These are phyloP conservation scores for Colletotrichum trifolii DNA, from an alignment of 2,329 filamentous ascomycete genomes.

Conservation along the genomic window DNA sequence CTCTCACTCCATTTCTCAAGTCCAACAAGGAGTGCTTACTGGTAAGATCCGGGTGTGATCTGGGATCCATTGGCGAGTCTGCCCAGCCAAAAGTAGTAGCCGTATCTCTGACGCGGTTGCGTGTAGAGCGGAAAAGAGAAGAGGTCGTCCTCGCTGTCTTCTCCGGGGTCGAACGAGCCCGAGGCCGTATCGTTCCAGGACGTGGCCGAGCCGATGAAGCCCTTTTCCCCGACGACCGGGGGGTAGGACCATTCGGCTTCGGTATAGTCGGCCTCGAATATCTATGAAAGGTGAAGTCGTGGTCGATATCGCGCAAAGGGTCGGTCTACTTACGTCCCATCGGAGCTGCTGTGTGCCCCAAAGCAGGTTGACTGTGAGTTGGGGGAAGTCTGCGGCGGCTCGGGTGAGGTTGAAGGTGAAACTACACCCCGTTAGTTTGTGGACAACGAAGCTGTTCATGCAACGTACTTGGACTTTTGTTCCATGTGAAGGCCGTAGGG, in stretches of 20 bases:
- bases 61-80: slow-evolving; percentile 18
- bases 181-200: slow-evolving; percentile 36
- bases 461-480: slow-evolving; percentile 5
- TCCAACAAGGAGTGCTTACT: not conserved
- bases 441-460: not conserved
- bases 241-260: slow-evolving; percentile 56
- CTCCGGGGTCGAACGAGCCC: not conserved
- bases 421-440: not conserved
- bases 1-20: accelerated
- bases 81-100: slow-evolving; percentile 9
- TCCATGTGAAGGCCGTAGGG: not conserved
- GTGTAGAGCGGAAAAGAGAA: slow-evolving; percentile 3
- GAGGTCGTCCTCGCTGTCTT: slow-evolving; percentile 19
- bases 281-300: slow-evolving; percentile 25
- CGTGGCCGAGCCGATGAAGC: slow-evolving; percentile 56
- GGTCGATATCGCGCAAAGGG: no score
- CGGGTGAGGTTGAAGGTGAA: slow-evolving; percentile 33
- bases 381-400: slow-evolving; percentile 34
- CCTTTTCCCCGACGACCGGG: slow-evolving; percentile 48
- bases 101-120: not conserved
- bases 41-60: slow-evolving; percentile 11
- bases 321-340: slow-evolving; percentile 37
- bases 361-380: not conserved
- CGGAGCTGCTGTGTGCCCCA: slow-evolving; percentile 41
- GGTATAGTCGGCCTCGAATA: slow-evolving; percentile 52